These are phyloP conservation scores for Wickerhamiella pararugosa DNA, from an alignment of 1,139 yeast genomes.

Conservation along the genomic window DNA sequence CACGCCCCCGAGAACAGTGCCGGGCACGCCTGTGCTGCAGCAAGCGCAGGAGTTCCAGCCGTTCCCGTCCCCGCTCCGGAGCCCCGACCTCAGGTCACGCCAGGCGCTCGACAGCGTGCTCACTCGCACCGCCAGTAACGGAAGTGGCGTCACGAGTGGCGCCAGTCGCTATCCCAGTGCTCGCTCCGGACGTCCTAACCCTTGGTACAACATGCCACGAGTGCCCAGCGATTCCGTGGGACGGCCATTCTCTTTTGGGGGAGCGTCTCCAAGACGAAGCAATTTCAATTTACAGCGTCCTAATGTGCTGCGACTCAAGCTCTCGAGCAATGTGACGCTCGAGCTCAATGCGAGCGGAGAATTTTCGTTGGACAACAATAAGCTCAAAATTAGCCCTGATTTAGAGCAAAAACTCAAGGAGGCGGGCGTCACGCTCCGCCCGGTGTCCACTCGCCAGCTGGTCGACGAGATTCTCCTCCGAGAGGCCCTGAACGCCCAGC, in stretches of 20 bases:
- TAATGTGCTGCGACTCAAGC: not conserved
- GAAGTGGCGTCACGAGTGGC: no score
- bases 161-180: no score
- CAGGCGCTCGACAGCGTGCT: no score
- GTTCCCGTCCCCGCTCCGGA: not conserved
- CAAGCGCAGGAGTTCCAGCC: no score
- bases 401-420: not conserved
- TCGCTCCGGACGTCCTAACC: no score
- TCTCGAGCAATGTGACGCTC: not conserved
- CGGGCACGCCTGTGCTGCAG: not conserved
- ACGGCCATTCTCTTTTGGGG: not conserved
- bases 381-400: not conserved
- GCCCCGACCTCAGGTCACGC: not conserved
- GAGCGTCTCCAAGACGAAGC: slow-evolving; percentile 3
- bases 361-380: not conserved
- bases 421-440: not conserved
- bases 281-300: not conserved
- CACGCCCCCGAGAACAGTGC: not conserved
- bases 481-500: not conserved
- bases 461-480: not conserved
- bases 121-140: no score
- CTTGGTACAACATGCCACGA: no score
- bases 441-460: not conserved
- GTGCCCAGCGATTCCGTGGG: no score
- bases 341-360: slow-evolving; percentile 1